Evolutionary conservation across 805 yeast genomes (phyloP), one percentile per base, ranked within the genome.

Genomic region (Candida ficus): DNA sequence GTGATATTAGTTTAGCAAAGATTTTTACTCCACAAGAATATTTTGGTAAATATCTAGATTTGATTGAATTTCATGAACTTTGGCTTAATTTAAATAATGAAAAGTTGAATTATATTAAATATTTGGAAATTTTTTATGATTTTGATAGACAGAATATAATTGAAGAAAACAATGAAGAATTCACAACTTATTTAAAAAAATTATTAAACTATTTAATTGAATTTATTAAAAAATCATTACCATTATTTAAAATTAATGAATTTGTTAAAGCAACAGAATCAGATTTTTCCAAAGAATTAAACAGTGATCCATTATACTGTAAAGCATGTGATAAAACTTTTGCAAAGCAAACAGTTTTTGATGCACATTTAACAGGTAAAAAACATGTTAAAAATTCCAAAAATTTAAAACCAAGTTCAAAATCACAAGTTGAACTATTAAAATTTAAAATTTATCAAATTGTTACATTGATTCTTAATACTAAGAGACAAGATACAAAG

Each of bases 281-380:
- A 29, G 36, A 53, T 39, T 37, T 56, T 29, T 38, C 48, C 26
- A 28, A 17, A n/a, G 12, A 38, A 33, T 16, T 37, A 3, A 54
- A 43, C 5, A 37, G 51, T n/a, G 44, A 48, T 3, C 61, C 60
- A 20, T 43, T 75, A 1, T 83, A 59, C 48, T 91, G 97, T 56
- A 47, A 59, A 5, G 70, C 73, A 0, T 91, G 97, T 56, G 68
- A 73, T 22, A 83, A 76, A 53, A 42, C 52, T 16, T 89, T 86
- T 56, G 64, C 83, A 12, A 81, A 82, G 38, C 64, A 64, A 21
- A 62, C 88, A 0, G 93, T 85, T 0, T 89, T 68, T 55, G 61
- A 71, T 4, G 79, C 75, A 3, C 97, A 91, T 66, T 59, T 87
- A 20, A 44, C 52, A 1, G 95, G 96, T 1, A 85, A 83, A 56